phyloP scores from a whole-genome alignment of 495 filamentous ascomycete genomes.

The Hypoxylon rickii region DNA sequence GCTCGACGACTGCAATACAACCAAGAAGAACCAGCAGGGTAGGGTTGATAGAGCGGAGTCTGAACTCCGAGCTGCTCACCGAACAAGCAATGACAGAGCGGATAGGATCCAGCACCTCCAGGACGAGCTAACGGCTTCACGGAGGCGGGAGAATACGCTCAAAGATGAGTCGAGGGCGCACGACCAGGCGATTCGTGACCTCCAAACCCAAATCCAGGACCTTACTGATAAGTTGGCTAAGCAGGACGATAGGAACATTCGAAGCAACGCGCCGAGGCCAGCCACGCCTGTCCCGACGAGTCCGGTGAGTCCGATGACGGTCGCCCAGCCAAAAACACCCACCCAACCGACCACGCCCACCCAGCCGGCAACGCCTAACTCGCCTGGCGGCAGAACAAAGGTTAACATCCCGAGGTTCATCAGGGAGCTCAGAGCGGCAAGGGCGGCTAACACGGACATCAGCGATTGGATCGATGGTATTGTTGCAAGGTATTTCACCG shows the following conservation, averaged over 20 bases:
- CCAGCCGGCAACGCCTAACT: too few species aligned
- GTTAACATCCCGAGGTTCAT: constrained; percentile 3
- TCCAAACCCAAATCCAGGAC: background rate
- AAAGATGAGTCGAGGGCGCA: background rate
- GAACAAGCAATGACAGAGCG: background rate
- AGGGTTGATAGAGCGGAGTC: background rate
- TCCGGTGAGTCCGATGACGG: background rate
- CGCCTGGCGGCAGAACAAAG: too few species aligned
- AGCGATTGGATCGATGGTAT: background rate
- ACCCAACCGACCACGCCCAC: too few species aligned
- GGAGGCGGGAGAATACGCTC: background rate
- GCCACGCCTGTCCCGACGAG: too few species aligned
- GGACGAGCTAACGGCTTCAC: background rate
- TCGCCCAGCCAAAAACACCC: too few species aligned
- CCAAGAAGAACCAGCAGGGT: background rate
- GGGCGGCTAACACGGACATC: background rate
- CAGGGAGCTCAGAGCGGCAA: constrained; percentile 5
- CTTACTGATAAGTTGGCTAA: background rate
- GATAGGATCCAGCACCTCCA: background rate
- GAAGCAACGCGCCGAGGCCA: too few species aligned
- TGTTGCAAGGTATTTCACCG: background rate
- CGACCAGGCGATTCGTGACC: background rate
- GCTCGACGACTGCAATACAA: background rate
- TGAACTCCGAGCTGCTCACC: background rate
- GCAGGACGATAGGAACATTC: too few species aligned